Evolutionary conservation across 257 asterid genomes (phyloP).

Genomic region (Oldenlandia corymbosa): DNA sequence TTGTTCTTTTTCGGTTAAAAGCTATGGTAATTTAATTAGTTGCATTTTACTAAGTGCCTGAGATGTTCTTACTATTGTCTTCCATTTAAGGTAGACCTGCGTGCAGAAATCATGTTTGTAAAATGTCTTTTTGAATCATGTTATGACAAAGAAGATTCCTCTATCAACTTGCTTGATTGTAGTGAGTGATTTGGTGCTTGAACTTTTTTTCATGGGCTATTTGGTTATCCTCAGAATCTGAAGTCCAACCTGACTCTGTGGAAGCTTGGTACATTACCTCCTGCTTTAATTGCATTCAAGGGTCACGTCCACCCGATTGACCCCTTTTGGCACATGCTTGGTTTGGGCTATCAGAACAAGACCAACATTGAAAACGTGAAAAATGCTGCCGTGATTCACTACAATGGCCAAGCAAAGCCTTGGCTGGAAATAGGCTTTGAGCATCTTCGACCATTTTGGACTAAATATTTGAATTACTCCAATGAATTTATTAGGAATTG

Average conservation of each 20-base stretch:
- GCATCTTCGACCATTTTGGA: constrained; percentile 98
- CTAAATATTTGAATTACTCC: constrained; percentile 87
- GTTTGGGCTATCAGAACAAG: constrained; percentile 90
- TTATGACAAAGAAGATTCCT: background rate
- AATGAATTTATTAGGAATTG: constrained; percentile 80
- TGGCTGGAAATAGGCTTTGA: constrained; percentile 98
- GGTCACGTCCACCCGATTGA: constrained; percentile 88
- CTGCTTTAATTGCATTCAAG: constrained; percentile 94
- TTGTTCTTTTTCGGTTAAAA: too few species aligned
- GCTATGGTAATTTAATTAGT: too few species aligned
- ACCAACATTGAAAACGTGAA: constrained; percentile 66
- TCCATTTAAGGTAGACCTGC: background rate
- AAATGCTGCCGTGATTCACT: constrained; percentile 94
- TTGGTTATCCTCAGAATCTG: constrained; percentile 64
- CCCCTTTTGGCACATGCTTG: constrained; percentile 99
- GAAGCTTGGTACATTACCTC: constrained; percentile 99
- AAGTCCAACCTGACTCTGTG: constrained; percentile 85
- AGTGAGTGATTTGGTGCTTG: background rate
- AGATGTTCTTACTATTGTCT: background rate
- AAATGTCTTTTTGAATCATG: background rate
- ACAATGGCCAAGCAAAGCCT: constrained; percentile 96
- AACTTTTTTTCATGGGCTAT: background rate
- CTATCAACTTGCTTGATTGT: background rate
- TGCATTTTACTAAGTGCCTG: background rate
- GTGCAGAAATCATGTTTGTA: background rate